A percentile compares a stretch with the other conserved stretches of the same genome.
These are phyloP conservation scores for Aspergillus floridensis DNA, from an alignment of 2,329 filamentous ascomycete genomes.

Conservation along the genomic window DNA sequence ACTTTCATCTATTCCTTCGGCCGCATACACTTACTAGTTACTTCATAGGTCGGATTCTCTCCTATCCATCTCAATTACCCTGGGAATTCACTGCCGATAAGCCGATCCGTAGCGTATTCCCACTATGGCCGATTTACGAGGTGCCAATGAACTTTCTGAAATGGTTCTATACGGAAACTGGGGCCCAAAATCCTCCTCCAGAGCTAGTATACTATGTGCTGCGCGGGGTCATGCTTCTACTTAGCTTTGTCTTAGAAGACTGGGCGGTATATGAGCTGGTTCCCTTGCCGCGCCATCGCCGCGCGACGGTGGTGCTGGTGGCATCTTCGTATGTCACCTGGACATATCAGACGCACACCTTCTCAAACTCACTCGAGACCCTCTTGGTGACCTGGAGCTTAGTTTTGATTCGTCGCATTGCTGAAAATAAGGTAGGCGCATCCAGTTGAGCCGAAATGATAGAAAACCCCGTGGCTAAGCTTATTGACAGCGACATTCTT, in stretches of 20 bases:
- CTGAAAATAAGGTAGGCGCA: constrained; percentile 65
- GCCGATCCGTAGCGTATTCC: constrained; percentile 93
- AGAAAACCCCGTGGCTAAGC: constrained; percentile 11
- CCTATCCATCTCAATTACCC: constrained; percentile 81
- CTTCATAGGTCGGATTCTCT: constrained; percentile 79
- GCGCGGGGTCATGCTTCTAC: constrained; percentile 83
- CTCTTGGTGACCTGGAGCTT: constrained; percentile 89
- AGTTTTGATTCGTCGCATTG: constrained; percentile 84
- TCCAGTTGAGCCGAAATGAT: not conserved
- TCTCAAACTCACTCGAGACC: constrained; percentile 96
- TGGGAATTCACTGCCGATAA: constrained; percentile 92
- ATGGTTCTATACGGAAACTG: constrained; percentile 88
- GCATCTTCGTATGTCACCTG: constrained; percentile 98
- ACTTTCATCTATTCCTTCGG: not conserved
- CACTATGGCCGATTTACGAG: constrained; percentile 92
- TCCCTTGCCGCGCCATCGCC: constrained; percentile 67
- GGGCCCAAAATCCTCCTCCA: constrained; percentile 71
- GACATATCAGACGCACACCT: constrained; percentile 98
- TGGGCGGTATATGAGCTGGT: constrained; percentile 95
- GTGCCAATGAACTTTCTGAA: constrained; percentile 88
- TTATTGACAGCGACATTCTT: constrained; percentile 63
- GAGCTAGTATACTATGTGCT: constrained; percentile 85
- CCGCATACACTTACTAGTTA: constrained; percentile 6
- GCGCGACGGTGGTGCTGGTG: constrained; percentile 75
- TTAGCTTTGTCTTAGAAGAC: constrained; percentile 96